Evolutionary conservation across 768 basidiomycete genomes (phyloP).

Genomic region (Pholiota conissans): DNA sequence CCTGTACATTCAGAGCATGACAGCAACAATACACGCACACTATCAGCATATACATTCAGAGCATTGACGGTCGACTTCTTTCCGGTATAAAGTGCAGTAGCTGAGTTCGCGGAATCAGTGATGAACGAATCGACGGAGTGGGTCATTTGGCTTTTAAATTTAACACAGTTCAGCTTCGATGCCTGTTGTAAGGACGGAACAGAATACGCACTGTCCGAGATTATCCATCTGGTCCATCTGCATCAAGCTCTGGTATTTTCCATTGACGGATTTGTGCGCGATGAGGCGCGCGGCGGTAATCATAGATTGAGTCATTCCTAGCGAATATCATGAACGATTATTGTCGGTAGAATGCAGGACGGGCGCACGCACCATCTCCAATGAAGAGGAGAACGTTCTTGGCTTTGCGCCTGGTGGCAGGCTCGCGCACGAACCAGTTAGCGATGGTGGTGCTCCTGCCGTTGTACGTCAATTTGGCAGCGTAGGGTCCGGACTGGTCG

Average conservation of each 20-base stretch:
- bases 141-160: constrained; percentile 50
- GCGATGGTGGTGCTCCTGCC: constrained; percentile 34
- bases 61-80: constrained; percentile 44
- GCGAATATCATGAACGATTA: neutral
- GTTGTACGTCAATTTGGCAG: constrained; percentile 38
- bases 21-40: constrained; percentile 27
- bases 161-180: too few species aligned
- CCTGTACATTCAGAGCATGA: neutral
- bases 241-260: constrained; percentile 45
- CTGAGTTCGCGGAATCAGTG: constrained; percentile 49
- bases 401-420: constrained; percentile 33
- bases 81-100: constrained; percentile 44
- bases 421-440: constrained; percentile 38
- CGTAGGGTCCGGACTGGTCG: constrained; percentile 37
- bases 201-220: constrained; percentile 36
- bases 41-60: constrained; percentile 42
- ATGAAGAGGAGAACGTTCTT: constrained; percentile 48
- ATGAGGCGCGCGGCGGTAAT: constrained; percentile 47
- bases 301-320: constrained; percentile 50
- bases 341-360: neutral
- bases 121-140: constrained; percentile 48
- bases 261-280: constrained; percentile 47
- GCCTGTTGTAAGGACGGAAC: neutral
- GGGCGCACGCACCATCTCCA: constrained; percentile 38
- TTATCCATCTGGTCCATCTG: constrained; percentile 49